These are phyloP conservation scores for Flaveria sonorensis DNA, from an alignment of 129 eudicot genomes.

Conservation along the genomic window DNA sequence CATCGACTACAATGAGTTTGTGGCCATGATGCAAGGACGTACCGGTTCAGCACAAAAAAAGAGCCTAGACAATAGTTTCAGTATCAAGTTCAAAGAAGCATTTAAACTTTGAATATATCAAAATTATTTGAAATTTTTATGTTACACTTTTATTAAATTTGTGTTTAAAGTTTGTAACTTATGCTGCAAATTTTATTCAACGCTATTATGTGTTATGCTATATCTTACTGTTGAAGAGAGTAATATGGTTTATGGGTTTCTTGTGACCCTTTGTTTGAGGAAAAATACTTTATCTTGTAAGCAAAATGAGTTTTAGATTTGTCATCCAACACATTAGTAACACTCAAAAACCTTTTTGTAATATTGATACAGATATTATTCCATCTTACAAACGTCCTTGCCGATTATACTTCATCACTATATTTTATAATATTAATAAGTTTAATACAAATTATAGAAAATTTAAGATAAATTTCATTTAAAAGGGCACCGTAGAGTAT, in stretches of 20 bases:
- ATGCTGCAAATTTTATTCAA: slow-evolving; percentile 22
- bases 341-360: no score
- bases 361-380: no score
- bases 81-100: slow-evolving; percentile 69
- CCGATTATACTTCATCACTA: no score
- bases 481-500: no score
- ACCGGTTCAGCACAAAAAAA: slow-evolving; percentile 52
- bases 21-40: slow-evolving; percentile 82
- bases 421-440: no score
- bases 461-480: no score
- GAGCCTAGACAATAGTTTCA: slow-evolving; percentile 69
- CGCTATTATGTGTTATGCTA: slow-evolving; percentile 28
- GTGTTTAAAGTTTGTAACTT: slow-evolving; percentile 27
- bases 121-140: slow-evolving; percentile 16
- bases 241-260: slow-evolving; percentile 20
- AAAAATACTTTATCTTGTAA: background rate
- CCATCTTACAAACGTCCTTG: no score
- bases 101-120: slow-evolving; percentile 46
- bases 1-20: slow-evolving; percentile 84
- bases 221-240: slow-evolving; percentile 28
- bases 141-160: slow-evolving; percentile 24
- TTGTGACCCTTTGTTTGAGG: slow-evolving; percentile 10
- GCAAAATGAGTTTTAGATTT: no score
- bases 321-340: no score
- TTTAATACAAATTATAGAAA: no score